phyloP scores from a whole-genome alignment of 768 basidiomycete species.

The Lyophyllum decastes region DNA sequence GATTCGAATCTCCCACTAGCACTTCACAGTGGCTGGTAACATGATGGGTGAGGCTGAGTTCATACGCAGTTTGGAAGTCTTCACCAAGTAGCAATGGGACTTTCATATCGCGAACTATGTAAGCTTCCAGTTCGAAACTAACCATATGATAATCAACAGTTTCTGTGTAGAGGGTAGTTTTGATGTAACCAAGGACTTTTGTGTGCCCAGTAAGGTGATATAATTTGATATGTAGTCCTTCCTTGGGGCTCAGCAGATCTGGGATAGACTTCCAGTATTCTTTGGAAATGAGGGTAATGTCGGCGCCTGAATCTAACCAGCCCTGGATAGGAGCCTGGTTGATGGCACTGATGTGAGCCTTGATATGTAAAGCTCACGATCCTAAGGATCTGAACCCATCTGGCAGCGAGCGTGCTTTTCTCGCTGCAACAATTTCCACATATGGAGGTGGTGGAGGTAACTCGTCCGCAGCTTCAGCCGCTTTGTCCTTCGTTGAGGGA shows the following conservation, averaged over 20 bases:
- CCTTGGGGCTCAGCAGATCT: neutral
- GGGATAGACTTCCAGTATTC: neutral
- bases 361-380: neutral
- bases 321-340: neutral
- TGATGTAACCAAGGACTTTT: neutral
- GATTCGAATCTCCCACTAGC: neutral
- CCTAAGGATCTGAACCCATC: neutral
- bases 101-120: slow-evolving; percentile 30
- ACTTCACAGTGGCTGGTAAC: slow-evolving; percentile 11
- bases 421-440: neutral
- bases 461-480: too few relatives aligned
- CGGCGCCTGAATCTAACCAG: neutral
- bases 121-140: slow-evolving; percentile 26
- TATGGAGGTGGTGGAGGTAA: neutral
- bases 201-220: neutral
- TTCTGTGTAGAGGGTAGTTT: neutral
- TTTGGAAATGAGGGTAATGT: neutral
- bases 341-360: neutral
- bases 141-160: slow-evolving; percentile 8
- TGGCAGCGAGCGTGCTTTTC: neutral
- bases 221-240: neutral
- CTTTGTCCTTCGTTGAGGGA: too few relatives aligned
- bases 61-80: slow-evolving; percentile 32
- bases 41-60: neutral
- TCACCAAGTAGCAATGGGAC: slow-evolving; percentile 31